These are phyloP conservation scores for Rhodotorula glutinis DNA, from an alignment of 1,284 basidiomycete species.

Conservation along the genomic window DNA sequence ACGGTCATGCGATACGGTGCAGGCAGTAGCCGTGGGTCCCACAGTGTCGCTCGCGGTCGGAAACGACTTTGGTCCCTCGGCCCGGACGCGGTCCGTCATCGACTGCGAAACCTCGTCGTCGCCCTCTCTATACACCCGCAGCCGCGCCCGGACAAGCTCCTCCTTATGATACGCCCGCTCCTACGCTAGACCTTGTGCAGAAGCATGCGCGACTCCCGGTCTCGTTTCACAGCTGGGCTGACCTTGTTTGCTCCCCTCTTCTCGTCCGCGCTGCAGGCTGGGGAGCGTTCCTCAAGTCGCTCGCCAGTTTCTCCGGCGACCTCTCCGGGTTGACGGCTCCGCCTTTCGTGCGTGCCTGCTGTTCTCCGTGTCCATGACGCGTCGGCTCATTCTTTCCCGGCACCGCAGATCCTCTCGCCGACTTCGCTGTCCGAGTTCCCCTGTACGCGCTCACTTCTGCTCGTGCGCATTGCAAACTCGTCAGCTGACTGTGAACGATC, in stretches of 20 bases:
- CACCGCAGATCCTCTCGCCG: slow-evolving; percentile 49
- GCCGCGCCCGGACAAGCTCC: too few relatives aligned
- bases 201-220: too few relatives aligned
- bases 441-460: slow-evolving; percentile 3
- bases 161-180: too few relatives aligned
- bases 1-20: too few relatives aligned
- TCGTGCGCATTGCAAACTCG: too few relatives aligned
- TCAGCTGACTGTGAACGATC: too few relatives aligned
- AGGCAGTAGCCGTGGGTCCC: too few relatives aligned
- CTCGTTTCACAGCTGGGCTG: too few relatives aligned
- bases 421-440: slow-evolving; percentile 67
- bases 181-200: neutral
- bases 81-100: too few relatives aligned
- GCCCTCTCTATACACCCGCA: neutral
- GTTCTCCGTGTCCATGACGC: slow-evolving; percentile 58
- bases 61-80: too few relatives aligned
- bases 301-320: slow-evolving; percentile 69
- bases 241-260: too few relatives aligned
- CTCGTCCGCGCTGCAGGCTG: slow-evolving; percentile 51
- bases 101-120: neutral
- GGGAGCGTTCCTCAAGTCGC: slow-evolving; percentile 68
- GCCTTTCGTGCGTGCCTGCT: slow-evolving; percentile 42
- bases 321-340: slow-evolving; percentile 91
- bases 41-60: too few relatives aligned
- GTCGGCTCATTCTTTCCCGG: slow-evolving; percentile 48